phyloP scores from a whole-genome alignment of 1,139 yeast species.

The Hyphopichia fennica region DNA sequence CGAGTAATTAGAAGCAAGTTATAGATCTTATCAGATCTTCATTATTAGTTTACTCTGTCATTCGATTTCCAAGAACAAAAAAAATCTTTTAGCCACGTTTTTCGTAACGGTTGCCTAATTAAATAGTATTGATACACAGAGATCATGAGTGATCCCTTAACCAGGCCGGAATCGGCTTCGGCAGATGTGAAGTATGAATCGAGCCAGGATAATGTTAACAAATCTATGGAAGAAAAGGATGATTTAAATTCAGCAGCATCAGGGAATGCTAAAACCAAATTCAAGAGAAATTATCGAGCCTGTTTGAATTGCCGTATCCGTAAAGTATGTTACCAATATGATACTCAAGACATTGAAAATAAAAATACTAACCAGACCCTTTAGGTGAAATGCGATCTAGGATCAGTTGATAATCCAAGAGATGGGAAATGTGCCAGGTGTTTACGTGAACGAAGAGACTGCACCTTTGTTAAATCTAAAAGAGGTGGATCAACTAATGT shows the following conservation, averaged over 20 bases:
- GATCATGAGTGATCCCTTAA: too few species aligned
- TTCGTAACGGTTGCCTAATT: too few species aligned
- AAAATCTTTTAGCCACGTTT: too few species aligned
- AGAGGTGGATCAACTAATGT: constrained; percentile 58
- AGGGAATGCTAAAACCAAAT: constrained; percentile 17
- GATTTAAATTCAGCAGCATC: not conserved
- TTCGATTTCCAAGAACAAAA: too few species aligned
- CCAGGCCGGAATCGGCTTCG: too few species aligned
- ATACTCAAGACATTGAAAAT: too few species aligned
- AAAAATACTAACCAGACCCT: too few species aligned
- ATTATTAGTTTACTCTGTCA: too few species aligned
- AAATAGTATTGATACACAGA: too few species aligned
- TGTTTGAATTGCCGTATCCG: constrained; percentile 81
- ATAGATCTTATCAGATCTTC: too few species aligned
- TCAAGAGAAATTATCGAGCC: constrained; percentile 72
- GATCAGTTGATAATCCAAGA: constrained; percentile 68
- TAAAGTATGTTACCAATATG: constrained; percentile 54
- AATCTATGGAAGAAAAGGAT: too few species aligned
- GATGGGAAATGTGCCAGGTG: constrained; percentile 88
- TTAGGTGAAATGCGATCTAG: constrained; percentile 66
- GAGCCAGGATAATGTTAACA: not conserved
- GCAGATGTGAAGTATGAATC: not conserved
- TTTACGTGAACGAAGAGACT: constrained; percentile 73
- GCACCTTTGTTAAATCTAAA: constrained; percentile 69
- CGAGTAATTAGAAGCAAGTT: too few species aligned